phyloP scores from a whole-genome alignment of 2,329 filamentous ascomycete genomes.

The Fusarium sp. region DNA sequence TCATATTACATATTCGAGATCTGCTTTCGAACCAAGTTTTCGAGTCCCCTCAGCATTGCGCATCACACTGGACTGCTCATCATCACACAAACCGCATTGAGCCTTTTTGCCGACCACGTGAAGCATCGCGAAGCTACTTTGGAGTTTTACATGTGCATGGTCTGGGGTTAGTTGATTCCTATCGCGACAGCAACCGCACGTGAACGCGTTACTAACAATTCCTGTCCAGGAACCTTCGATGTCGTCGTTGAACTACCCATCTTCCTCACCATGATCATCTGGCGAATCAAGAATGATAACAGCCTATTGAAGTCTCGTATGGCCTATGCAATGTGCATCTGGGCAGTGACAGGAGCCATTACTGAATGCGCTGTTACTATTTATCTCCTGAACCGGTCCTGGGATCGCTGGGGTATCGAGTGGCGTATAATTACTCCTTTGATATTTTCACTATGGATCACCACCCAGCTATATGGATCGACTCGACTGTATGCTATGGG shows the following conservation, averaged over 20 bases:
- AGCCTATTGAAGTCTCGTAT: not conserved
- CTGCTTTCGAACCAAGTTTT: conserved; percentile 24
- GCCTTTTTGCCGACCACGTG: conserved; percentile 9
- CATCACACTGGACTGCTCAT: conserved; percentile 10
- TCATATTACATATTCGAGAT: conserved; percentile 24
- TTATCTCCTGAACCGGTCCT: conserved; percentile 17
- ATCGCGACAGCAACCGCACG: fast-evolving
- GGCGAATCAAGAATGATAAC: conserved; percentile 13
- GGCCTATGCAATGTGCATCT: conserved; percentile 14
- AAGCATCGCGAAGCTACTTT: conserved; percentile 16
- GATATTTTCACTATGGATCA: conserved; percentile 19
- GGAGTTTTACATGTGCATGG: conserved; percentile 33
- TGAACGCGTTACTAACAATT: not conserved
- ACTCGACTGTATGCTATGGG: conserved; percentile 19
- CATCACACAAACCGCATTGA: conserved; percentile 7
- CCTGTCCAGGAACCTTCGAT: conserved; percentile 4
- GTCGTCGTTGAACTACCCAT: conserved; percentile 23
- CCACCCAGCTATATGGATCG: conserved; percentile 16
- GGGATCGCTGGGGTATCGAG: conserved; percentile 1
- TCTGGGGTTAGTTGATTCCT: conserved; percentile 12
- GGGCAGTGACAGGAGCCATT: not conserved
- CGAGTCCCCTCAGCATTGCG: conserved; percentile 20
- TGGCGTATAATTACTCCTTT: conserved; percentile 9
- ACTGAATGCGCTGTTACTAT: conserved; percentile 6
- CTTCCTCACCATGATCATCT: conserved; percentile 16